Evolutionary conservation across 352 stramenopile species (phyloP).

Genomic region (Globisporangium orthogonon): DNA sequence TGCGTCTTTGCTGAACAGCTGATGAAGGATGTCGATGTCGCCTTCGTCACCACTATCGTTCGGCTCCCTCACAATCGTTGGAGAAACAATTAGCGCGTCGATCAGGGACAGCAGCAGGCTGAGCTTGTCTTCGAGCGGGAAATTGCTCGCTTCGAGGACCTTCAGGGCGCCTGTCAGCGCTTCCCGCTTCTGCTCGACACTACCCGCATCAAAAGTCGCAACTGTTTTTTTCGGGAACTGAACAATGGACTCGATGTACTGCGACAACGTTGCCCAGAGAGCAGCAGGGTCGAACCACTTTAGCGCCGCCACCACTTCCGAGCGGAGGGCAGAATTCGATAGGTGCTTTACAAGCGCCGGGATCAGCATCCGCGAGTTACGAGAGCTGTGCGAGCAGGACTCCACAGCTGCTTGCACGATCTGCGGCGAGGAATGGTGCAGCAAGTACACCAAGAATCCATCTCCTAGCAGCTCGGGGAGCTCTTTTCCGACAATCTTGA

Average conservation of each 20-base stretch:
- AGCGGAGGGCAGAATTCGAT: slow-evolving; percentile 49
- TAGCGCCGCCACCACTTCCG: slow-evolving; percentile 62
- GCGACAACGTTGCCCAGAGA: slow-evolving; percentile 60
- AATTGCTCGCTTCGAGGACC: slow-evolving; percentile 44
- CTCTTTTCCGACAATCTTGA: slow-evolving; percentile 80
- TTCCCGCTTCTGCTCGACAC: slow-evolving; percentile 39
- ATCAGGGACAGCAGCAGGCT: slow-evolving; percentile 56
- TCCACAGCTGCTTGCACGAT: slow-evolving; percentile 79
- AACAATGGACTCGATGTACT: slow-evolving; percentile 50
- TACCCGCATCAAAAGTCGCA: not conserved
- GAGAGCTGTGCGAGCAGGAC: slow-evolving; percentile 70
- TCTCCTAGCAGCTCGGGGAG: slow-evolving; percentile 76
- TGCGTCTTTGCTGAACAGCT: slow-evolving; percentile 58
- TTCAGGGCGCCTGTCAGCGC: slow-evolving; percentile 58
- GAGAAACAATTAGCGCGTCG: slow-evolving; percentile 34
- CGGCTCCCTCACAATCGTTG: slow-evolving; percentile 4
- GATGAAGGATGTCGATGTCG: slow-evolving; percentile 40
- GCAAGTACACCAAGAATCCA: slow-evolving; percentile 78
- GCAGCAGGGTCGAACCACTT: slow-evolving; percentile 60
- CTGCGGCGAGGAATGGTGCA: slow-evolving; percentile 60
- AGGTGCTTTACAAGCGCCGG: slow-evolving; percentile 78
- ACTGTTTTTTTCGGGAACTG: slow-evolving; percentile 7
- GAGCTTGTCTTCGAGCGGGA: slow-evolving; percentile 67
- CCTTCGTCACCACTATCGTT: slow-evolving; percentile 10
- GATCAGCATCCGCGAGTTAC: slow-evolving; percentile 80